These are phyloP conservation scores for Fraxinus angustifolia DNA, from an alignment of 305 asterid genomes.

Conservation along the genomic window DNA sequence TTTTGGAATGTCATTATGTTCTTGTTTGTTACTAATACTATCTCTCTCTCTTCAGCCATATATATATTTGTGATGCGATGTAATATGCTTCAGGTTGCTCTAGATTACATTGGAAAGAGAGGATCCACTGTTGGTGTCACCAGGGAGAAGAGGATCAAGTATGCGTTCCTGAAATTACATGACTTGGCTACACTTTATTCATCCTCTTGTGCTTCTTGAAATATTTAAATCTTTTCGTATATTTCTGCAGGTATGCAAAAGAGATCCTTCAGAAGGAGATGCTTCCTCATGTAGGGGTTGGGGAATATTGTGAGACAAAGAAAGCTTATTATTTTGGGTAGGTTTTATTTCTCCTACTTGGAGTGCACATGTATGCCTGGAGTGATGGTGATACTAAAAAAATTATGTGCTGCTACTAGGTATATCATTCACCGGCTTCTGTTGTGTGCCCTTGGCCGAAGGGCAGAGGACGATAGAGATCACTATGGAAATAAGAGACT, in stretches of 20 bases:
- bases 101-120: slow-evolving; percentile 95
- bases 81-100: slow-evolving; percentile 67
- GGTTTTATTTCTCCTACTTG: slow-evolving; percentile 20
- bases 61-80: not conserved
- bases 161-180: slow-evolving; percentile 27
- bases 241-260: slow-evolving; percentile 70
- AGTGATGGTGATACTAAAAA: slow-evolving; percentile 18
- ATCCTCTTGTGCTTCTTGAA: slow-evolving; percentile 18
- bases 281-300: slow-evolving; percentile 99
- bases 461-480: slow-evolving; percentile 95
- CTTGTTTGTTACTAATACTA: not conserved
- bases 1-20: not conserved
- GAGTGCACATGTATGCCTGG: slow-evolving; percentile 7
- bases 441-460: slow-evolving; percentile 90
- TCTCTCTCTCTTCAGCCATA: not conserved
- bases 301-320: slow-evolving; percentile 90
- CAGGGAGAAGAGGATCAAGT: slow-evolving; percentile 91
- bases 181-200: slow-evolving; percentile 3
- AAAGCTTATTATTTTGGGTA: slow-evolving; percentile 97
- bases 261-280: slow-evolving; percentile 96
- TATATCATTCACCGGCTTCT: slow-evolving; percentile 89
- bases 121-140: slow-evolving; percentile 98
- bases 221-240: slow-evolving; percentile 2
- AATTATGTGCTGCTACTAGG: slow-evolving; percentile 36
- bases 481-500: slow-evolving; percentile 96